Base-by-base conservation (phyloP, 768 basidiomycete species). In the Cantharellus anzutake region DNA sequence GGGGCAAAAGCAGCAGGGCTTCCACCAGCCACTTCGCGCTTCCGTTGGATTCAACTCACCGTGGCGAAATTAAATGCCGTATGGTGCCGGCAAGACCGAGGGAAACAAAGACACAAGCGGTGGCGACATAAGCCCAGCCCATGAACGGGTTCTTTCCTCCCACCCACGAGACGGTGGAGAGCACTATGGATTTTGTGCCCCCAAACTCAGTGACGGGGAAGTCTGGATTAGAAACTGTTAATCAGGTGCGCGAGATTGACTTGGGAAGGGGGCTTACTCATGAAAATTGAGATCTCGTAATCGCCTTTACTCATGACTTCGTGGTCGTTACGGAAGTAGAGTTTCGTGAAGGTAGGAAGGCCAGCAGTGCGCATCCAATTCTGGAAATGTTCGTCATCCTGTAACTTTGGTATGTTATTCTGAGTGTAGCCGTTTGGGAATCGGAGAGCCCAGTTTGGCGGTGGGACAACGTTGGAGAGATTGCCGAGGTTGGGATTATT, bases 291-390 rank as follows among this genome's bases (percentile, higher is more conserved):
- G 60, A 98, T 78, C 62, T 77, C 73, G 69, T 98, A 98, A 39
- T 70, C 75, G 4, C 92, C 96, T 59, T 80, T 76, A 20, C 66
- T 65, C 76, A 99, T 80, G 34, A 71, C 73, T 57, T 84, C 76
- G 38, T 79, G 70, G 66, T 98, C 93, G 68, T 97, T 98, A 63
- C 94, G 77, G 14, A 85, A 92, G 67, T 86, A 97, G 29, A 99
- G 74, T 72, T 99, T 98, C 40, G 90, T 83, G 70, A 99, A 99
- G 3, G 94, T 97, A 4, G 96, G 96, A 53, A 98, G 71, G 7
- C 94, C 96, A 0, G 96, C 90, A 2, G 93, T 96, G 61, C 94
- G 80, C 96, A 99, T 99, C 96, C 96, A 99, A 68, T 94, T 93
- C 71, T 98, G 94, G 75, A 99, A 98, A 66, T 87, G 92, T 70